These are phyloP conservation scores for Macrolepiota fuliginosa DNA, from an alignment of 768 basidiomycete species.

Conservation along the genomic window DNA sequence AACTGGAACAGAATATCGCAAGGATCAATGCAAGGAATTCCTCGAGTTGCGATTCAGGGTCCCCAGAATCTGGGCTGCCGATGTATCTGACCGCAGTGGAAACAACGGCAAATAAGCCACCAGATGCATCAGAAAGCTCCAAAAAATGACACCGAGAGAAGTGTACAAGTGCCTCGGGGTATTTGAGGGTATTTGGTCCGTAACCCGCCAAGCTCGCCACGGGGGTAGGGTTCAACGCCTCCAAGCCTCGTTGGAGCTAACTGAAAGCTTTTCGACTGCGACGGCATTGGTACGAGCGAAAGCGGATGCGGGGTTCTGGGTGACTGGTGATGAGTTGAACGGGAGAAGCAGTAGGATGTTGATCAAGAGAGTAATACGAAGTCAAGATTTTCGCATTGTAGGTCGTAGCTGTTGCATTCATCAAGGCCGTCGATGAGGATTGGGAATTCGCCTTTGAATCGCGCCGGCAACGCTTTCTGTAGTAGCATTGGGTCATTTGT, in stretches of 20 bases:
- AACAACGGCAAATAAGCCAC: neutral
- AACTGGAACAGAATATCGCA: neutral
- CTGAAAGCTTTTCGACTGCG: neutral
- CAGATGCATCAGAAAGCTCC: neutral
- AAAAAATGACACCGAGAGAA: neutral
- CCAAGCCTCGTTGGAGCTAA: constrained; percentile 12
- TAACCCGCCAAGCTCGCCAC: constrained; percentile 8
- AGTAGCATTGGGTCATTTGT: constrained; percentile 5
- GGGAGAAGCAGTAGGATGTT: constrained; percentile 10
- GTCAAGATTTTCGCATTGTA: constrained; percentile 15
- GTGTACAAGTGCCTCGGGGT: too few species aligned
- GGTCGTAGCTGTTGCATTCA: constrained; percentile 17
- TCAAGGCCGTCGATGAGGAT: constrained; percentile 25
- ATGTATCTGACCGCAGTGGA: neutral
- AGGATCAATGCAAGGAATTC: neutral
- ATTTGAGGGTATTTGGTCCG: constrained; percentile 6
- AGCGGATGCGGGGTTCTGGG: constrained; percentile 21
- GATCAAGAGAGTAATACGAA: neutral
- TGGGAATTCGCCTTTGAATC: constrained; percentile 15
- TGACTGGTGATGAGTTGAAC: constrained; percentile 24
- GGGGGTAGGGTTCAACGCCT: constrained; percentile 18
- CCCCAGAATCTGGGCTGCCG: too few species aligned
- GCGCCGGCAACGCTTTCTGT: constrained; percentile 6
- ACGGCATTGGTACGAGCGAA: neutral
- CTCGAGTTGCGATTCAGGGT: neutral